These are phyloP conservation scores for Fistulinella prunicolor DNA, from an alignment of 768 basidiomycete genomes.

Conservation along the genomic window DNA sequence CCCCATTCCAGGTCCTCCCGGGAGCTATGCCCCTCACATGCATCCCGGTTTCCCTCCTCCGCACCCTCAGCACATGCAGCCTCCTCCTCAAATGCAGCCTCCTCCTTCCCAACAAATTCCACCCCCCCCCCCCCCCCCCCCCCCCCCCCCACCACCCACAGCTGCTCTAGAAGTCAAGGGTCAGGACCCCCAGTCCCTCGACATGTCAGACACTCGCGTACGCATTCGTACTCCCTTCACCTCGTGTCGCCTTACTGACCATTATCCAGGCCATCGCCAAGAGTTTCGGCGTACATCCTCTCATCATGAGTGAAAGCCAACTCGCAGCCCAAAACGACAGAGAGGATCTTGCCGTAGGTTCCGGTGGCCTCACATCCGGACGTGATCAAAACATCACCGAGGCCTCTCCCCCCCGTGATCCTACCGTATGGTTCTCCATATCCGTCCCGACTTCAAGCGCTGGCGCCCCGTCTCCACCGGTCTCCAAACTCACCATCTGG, in stretches of 20 bases:
- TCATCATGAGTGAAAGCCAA: slow-evolving; percentile 64
- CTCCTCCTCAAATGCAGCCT: slow-evolving; percentile 35
- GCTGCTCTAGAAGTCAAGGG: slow-evolving; percentile 53
- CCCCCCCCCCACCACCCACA: slow-evolving; percentile 27
- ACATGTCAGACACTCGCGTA: slow-evolving; percentile 71
- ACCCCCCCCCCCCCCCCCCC: slow-evolving; percentile 13
- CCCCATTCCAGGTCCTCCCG: slow-evolving; percentile 38
- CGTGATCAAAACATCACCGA: slow-evolving; percentile 61
- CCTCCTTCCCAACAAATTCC: slow-evolving; percentile 26
- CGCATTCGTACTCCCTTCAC: background rate
- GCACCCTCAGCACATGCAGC: slow-evolving; percentile 36
- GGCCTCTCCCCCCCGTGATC: slow-evolving; percentile 55
- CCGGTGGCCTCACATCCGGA: slow-evolving; percentile 64
- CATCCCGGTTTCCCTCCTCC: slow-evolving; percentile 61
- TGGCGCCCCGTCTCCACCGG: slow-evolving; percentile 14
- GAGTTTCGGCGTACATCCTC: slow-evolving; percentile 72
- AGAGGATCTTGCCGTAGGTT: slow-evolving; percentile 78
- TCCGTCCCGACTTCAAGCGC: slow-evolving; percentile 48
- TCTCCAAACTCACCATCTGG: slow-evolving; percentile 48
- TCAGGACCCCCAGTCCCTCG: slow-evolving; percentile 75
- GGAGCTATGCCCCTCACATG: slow-evolving; percentile 53
- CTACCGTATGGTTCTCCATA: slow-evolving; percentile 57
- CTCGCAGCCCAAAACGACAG: slow-evolving; percentile 51
- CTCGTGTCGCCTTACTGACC: slow-evolving; percentile 4
- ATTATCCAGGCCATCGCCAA: slow-evolving; percentile 59